phyloP scores from a whole-genome alignment of 2,329 filamentous ascomycete species.

The Colletotrichum godetiae region DNA sequence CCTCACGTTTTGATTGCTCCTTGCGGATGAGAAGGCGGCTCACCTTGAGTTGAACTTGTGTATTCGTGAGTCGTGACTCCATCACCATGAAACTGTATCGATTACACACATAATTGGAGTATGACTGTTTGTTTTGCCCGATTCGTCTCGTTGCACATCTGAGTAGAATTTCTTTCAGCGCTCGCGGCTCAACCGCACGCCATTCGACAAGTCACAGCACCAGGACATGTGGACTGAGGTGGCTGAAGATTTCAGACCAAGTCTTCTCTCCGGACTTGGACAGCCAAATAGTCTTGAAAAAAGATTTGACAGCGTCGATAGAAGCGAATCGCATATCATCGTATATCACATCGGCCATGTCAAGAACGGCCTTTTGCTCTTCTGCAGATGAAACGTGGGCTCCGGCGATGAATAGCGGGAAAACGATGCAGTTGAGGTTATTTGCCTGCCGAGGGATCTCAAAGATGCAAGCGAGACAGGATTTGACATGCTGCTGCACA shows the following conservation, averaged over 20 bases:
- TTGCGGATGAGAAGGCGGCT: too few species aligned
- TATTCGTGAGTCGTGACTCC: too few species aligned
- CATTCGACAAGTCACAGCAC: background rate
- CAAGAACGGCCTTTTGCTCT: conserved; percentile 41
- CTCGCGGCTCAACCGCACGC: background rate
- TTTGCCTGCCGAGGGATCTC: conserved; percentile 49
- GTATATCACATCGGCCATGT: conserved; percentile 40
- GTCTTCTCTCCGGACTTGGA: background rate
- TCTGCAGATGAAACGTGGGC: conserved; percentile 45
- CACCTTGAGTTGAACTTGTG: too few species aligned
- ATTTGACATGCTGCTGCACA: conserved; percentile 52
- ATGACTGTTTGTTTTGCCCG: background rate
- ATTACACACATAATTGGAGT: too few species aligned
- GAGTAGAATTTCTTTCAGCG: background rate
- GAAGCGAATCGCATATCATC: conserved; percentile 47
- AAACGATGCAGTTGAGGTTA: conserved; percentile 51
- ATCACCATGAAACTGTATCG: too few species aligned
- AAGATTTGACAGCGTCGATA: conserved; percentile 45
- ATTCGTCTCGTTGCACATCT: background rate
- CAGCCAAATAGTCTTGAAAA: background rate
- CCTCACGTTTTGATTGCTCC: too few species aligned
- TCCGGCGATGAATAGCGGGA: conserved; percentile 51
- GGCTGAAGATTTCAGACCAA: background rate
- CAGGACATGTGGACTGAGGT: background rate
- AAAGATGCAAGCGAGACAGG: conserved; percentile 49